These are phyloP conservation scores for Sextonia rubra DNA, from an alignment of 164 flowering plant genomes.

Conservation along the genomic window DNA sequence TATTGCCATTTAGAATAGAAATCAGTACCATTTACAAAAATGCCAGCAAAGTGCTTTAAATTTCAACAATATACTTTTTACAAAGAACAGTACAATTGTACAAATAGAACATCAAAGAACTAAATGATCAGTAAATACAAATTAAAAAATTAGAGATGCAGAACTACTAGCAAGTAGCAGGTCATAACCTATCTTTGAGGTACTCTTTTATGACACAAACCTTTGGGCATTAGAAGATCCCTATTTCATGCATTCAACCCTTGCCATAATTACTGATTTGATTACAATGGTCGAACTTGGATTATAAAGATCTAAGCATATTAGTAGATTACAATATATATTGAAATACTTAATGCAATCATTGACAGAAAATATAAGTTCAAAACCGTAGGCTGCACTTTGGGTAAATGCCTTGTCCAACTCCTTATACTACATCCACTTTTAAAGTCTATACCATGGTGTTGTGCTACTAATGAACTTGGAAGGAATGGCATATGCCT, in stretches of 20 bases:
- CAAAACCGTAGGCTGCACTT: no score
- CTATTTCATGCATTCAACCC: neutral
- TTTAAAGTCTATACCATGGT: no score
- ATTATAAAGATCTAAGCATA: neutral
- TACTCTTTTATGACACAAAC: neutral
- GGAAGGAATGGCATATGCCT: no score
- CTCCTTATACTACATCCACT: no score
- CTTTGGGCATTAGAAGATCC: neutral
- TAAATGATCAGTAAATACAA: neutral
- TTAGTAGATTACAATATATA: no score
- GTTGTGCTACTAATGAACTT: no score
- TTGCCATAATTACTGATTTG: neutral
- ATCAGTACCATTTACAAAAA: neutral
- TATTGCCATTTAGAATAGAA: neutral
- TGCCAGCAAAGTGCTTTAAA: neutral
- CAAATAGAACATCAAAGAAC: neutral
- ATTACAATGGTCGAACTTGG: neutral
- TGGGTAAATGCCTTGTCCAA: no score
- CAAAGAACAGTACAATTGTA: no score
- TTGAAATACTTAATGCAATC: no score
- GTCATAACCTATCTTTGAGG: neutral
- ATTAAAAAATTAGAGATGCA: neutral
- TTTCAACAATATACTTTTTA: no score
- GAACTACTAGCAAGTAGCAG: neutral
- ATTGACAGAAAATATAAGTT: no score